Evolutionary conservation across 2,329 filamentous ascomycete species (phyloP).

Genomic region (Cytospora mali): DNA sequence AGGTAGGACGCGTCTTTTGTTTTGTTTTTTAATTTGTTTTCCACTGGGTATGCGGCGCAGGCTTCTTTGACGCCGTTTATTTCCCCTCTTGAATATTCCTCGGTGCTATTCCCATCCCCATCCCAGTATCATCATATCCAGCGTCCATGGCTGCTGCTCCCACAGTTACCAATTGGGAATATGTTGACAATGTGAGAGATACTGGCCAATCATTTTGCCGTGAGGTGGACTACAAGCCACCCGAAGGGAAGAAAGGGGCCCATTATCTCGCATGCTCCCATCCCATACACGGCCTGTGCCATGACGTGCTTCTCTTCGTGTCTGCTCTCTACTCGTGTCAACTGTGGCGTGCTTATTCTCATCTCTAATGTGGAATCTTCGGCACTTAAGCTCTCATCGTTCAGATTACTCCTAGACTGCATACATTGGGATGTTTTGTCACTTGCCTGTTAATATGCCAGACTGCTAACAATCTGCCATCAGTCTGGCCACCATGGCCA

Average conservation of each 20-base stretch:
- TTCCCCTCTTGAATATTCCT: no score
- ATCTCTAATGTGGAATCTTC: background rate
- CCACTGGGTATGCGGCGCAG: slow-evolving; percentile 1
- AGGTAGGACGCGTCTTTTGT: slow-evolving; percentile 20
- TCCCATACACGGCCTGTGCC: no score
- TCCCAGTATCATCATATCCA: slow-evolving; percentile 7
- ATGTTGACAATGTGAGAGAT: slow-evolving; percentile 20
- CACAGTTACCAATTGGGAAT: slow-evolving; percentile 10
- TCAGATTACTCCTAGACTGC: background rate
- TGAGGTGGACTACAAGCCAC: no score
- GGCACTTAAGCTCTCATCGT: no score
- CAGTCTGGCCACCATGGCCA: slow-evolving; percentile 15
- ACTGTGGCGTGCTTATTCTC: background rate
- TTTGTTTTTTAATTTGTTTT: background rate
- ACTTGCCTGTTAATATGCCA: background rate
- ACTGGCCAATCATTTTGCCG: no score
- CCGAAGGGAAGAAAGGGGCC: no score
- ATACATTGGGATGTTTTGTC: background rate
- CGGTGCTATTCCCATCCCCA: no score
- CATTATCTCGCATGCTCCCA: no score
- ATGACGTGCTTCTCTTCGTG: no score
- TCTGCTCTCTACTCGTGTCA: background rate
- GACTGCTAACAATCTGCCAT: slow-evolving; percentile 12
- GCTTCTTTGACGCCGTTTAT: background rate
- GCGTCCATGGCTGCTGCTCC: slow-evolving; percentile 8